Percentiles rank a stretch among this genome's conserved stretches.
Conservation (phyloP, 2,329 filamentous ascomycete species). For the Penicillium sclerotigenum region DNA sequence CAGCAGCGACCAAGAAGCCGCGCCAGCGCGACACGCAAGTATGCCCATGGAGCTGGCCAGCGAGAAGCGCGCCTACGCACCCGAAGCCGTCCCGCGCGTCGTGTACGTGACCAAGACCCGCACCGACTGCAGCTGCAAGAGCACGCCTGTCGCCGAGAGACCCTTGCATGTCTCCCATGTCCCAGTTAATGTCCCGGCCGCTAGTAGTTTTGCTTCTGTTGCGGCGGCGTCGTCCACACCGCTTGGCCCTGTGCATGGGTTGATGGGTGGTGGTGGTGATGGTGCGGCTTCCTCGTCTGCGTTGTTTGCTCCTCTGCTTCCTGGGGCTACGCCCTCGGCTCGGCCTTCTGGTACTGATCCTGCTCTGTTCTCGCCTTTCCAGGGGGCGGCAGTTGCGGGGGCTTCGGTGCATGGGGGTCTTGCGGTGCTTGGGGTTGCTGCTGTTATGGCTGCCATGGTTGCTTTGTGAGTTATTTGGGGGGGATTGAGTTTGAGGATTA, state of each 20-base stretch:
- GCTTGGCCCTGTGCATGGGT: neutral
- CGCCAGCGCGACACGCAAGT: conserved; percentile 18
- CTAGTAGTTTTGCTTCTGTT: conserved; percentile 12
- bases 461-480: conserved; percentile 13
- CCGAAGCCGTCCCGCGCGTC: conserved; percentile 10
- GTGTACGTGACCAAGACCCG: conserved; percentile 24
- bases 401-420: conserved; percentile 10
- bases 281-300: conserved; percentile 14
- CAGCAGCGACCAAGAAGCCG: neutral
- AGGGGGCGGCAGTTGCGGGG: conserved; percentile 17
- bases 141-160: neutral
- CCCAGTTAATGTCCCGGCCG: conserved; percentile 17
- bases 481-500: no score
- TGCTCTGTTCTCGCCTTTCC: conserved; percentile 14
- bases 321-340: conserved; percentile 16
- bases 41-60: conserved; percentile 18
- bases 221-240: conserved; percentile 7
- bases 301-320: conserved; percentile 9
- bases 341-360: conserved; percentile 18
- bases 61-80: conserved; percentile 16
- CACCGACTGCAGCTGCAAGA: conserved; percentile 23
- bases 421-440: conserved; percentile 18
- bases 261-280: conserved; percentile 6
- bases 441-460: conserved; percentile 24
- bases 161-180: conserved; percentile 19